phyloP scores from a whole-genome alignment of 495 filamentous ascomycete genomes.

The Trichoderma gamsii region DNA sequence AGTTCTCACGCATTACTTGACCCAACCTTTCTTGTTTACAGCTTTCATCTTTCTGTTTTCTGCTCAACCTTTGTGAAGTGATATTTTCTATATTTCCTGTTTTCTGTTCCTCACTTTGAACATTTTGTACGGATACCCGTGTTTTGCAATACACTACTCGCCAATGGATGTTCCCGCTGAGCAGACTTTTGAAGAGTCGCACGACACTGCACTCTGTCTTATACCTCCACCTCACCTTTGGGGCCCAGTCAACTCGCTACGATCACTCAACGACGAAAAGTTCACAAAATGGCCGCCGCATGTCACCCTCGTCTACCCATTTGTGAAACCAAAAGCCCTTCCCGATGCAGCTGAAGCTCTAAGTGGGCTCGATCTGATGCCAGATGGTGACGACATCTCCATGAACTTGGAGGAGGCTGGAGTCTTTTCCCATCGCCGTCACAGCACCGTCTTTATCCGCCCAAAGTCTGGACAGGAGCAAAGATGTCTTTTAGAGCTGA shows the following conservation, averaged over 20 bases:
- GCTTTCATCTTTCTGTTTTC: not conserved
- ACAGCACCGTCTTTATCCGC: slow-evolving; percentile 41
- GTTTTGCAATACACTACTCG: not conserved
- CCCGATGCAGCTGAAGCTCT: slow-evolving; percentile 14
- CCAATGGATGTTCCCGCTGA: not conserved
- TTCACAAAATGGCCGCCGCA: slow-evolving; percentile 56
- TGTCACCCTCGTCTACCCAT: slow-evolving; percentile 55
- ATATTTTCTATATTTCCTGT: no score
- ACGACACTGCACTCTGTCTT: slow-evolving; percentile 46
- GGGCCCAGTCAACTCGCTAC: slow-evolving; percentile 39
- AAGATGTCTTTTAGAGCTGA: not conserved
- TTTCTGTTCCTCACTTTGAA: not conserved
- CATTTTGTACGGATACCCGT: not conserved
- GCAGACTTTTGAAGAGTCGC: not conserved
- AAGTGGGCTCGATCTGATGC: not conserved
- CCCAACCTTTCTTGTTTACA: not conserved
- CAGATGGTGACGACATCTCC: slow-evolving; percentile 23
- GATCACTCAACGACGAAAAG: slow-evolving; percentile 49
- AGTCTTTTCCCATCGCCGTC: slow-evolving; percentile 36
- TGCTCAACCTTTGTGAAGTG: not conserved
- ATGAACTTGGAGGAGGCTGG: slow-evolving; percentile 24
- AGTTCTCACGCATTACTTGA: not conserved
- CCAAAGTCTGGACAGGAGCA: not conserved
- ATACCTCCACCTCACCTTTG: slow-evolving; percentile 40
- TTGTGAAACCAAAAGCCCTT: slow-evolving; percentile 34